A percentile compares a stretch with the other conserved stretches of the same genome.
Evolutionary conservation across 257 asterid genomes (phyloP).

Genomic region (Oldenlandia corymbosa): DNA sequence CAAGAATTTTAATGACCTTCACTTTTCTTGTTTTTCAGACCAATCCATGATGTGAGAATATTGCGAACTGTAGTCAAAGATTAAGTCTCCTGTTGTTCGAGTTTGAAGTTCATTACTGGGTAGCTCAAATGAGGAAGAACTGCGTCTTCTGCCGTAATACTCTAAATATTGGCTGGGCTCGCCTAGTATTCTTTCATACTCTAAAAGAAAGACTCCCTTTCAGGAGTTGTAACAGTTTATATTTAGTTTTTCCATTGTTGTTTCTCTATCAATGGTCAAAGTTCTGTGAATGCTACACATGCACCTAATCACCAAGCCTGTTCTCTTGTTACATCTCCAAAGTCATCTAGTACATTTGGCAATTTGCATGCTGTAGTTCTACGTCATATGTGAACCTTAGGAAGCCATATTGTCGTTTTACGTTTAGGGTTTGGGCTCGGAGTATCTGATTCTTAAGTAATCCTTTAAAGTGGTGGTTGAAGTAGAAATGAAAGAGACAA

Average conservation of each 20-base stretch:
- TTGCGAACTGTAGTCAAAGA: constrained; percentile 60
- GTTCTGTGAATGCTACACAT: neutral
- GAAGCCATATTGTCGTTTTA: too few species aligned
- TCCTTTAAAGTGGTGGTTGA: too few species aligned
- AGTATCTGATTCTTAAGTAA: too few species aligned
- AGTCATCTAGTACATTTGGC: too few species aligned
- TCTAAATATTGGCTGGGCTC: neutral
- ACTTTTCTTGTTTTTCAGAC: constrained; percentile 43
- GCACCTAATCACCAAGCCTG: neutral
- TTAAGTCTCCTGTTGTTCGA: constrained; percentile 22
- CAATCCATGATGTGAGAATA: constrained; percentile 83
- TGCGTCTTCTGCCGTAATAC: too few species aligned
- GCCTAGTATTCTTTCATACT: neutral
- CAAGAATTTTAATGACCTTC: neutral
- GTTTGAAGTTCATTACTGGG: neutral
- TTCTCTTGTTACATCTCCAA: too few species aligned
- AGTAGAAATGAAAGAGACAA: too few species aligned
- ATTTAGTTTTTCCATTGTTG: neutral
- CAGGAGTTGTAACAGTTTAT: neutral
- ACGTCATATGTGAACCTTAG: too few species aligned
- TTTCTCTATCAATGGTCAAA: neutral
- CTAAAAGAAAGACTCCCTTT: neutral
- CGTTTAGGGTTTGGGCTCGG: too few species aligned
- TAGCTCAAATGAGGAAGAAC: neutral
- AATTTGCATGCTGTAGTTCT: too few species aligned